Evolutionary conservation across 2,329 filamentous ascomycete genomes (phyloP).

Genomic region (Colletotrichum gloeosporioides): DNA sequence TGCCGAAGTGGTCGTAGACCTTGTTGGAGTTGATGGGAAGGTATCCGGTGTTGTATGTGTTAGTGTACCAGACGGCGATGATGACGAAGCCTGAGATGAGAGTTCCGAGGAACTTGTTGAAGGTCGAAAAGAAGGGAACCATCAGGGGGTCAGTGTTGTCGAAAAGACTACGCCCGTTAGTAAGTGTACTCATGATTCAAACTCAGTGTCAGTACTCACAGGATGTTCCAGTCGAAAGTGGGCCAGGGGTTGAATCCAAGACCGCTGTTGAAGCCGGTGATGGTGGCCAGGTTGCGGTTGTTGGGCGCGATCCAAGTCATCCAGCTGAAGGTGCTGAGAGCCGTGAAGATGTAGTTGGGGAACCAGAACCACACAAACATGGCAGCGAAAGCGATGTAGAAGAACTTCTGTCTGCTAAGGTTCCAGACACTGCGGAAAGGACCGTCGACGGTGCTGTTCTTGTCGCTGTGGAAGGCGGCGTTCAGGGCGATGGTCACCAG

Average conservation of each 20-base stretch:
- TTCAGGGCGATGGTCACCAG: constrained; percentile 50
- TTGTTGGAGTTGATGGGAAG: constrained; percentile 58
- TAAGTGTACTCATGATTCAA: neutral
- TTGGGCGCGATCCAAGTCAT: constrained; percentile 50
- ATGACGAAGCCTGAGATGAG: constrained; percentile 61
- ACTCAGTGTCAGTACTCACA: neutral
- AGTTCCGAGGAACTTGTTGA: constrained; percentile 66
- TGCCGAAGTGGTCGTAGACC: constrained; percentile 54
- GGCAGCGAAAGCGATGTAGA: constrained; percentile 39
- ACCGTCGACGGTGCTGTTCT: constrained; percentile 30
- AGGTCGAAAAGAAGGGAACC: constrained; percentile 62
- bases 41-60: constrained; percentile 62
- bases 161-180: constrained; percentile 9
- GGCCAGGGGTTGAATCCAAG: constrained; percentile 33
- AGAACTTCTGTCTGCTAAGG: constrained; percentile 45
- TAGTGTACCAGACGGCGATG: constrained; percentile 62
- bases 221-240: constrained; percentile 36
- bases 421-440: constrained; percentile 37
- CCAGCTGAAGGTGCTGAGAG: constrained; percentile 49
- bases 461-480: constrained; percentile 44
- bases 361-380: constrained; percentile 58
- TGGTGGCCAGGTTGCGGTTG: constrained; percentile 31
- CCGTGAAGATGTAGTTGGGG: constrained; percentile 49
- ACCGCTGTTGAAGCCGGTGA: constrained; percentile 33
- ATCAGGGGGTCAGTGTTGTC: constrained; percentile 43